Conservation (phyloP, 352 stramenopile species). For the Phytophthora parvispora region DNA sequence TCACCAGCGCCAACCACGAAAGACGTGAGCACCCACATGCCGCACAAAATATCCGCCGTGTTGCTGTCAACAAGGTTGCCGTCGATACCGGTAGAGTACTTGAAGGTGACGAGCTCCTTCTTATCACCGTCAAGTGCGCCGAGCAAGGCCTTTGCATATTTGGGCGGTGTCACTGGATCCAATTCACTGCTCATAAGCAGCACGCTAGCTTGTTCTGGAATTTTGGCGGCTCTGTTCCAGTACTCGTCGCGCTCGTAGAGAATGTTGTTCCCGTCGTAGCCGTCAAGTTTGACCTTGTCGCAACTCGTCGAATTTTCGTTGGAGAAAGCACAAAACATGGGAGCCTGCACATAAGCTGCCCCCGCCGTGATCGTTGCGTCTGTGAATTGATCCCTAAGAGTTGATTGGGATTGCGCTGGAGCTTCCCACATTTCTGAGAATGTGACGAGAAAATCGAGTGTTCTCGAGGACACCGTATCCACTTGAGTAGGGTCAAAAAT, state of each 20-base stretch:
- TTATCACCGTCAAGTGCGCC: conserved; percentile 29
- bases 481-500: no score
- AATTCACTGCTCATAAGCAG: conserved; percentile 50
- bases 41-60: no score
- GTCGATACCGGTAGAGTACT: conserved; percentile 7
- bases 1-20: neutral
- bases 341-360: conserved; percentile 7
- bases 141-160: conserved; percentile 45
- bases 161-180: conserved; percentile 44
- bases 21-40: neutral
- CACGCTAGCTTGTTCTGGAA: conserved; percentile 40
- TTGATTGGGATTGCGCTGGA: conserved; percentile 8
- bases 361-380: no score
- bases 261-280: conserved; percentile 24
- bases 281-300: neutral
- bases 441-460: conserved; percentile 43
- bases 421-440: conserved; percentile 51
- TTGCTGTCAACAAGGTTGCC: no score
- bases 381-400: conserved; percentile 15
- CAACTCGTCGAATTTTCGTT: conserved; percentile 43
- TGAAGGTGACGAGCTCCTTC: conserved; percentile 51
- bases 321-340: conserved; percentile 54
- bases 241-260: conserved; percentile 57
- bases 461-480: no score
- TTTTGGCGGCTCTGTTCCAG: conserved; percentile 50